Base-by-base conservation (phyloP, 2,329 filamentous ascomycete species). In the Sporothrix pseudoabietina region DNA sequence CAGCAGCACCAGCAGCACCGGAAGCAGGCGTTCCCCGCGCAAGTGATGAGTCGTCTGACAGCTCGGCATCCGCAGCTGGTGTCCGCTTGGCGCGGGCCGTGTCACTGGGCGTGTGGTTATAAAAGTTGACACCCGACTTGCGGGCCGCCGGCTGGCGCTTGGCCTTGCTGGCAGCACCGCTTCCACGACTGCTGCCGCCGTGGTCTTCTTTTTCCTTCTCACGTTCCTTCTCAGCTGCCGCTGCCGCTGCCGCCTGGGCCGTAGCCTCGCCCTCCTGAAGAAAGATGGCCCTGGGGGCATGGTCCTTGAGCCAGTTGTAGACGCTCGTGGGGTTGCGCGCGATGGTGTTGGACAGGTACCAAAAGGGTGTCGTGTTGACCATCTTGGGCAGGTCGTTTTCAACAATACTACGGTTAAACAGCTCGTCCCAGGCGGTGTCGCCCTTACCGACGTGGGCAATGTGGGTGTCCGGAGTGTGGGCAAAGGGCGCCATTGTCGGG, bases 221-320 rank as follows among this genome's bases (percentile, higher is more conserved):
- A 12, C 61, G 61, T 39, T 66, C 61, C 0, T 68, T 81, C 74
- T 74, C 78, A 77, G 74, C 81, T 77, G 71, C 69, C 1, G 69
- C 69, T 0, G 74, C 71, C 1, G 71, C 69, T 3, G 71, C 69
- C 1, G 74, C 74, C 19, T 59, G 69, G 19, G 79, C 77, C 0
- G 78, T 80, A 41, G 82, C 82, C 78, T 91, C 89, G 72, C 90
- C 88, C 78, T 94, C 92, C 80, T 97, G 92, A 26, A 97, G 83
- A 83, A 97, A 94, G 14, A 76, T 75, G 68, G 94, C 90, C 80
- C 95, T 91, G 3, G 94, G 92, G 74, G 93, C 91, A 81, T 97
- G 87, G 79, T 93, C 90, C 75, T 93, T 89, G 14, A 99, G 88
- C 96, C 96, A 99, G 81, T 97, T 98, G 83, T 97, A 97, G 3